These are phyloP conservation scores for Fusarium solani-melongenae DNA, from an alignment of 2,329 filamentous ascomycete species.

Conservation along the genomic window DNA sequence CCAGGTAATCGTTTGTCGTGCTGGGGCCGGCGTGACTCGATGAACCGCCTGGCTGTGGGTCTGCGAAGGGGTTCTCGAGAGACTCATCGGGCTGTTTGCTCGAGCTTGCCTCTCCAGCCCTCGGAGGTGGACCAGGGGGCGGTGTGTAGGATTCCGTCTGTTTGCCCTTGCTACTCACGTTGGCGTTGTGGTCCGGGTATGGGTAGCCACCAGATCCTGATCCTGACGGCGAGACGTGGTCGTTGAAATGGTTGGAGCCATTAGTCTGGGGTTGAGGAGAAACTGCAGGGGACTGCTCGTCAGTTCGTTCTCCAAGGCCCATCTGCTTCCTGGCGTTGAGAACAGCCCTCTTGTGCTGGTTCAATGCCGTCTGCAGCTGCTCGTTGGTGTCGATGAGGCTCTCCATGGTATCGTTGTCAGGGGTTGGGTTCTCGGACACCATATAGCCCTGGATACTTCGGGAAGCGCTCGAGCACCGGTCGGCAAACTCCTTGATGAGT, in stretches of 20 bases:
- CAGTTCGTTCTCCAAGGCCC: constrained; percentile 50
- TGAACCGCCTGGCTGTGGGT: constrained; percentile 46
- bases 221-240: constrained; percentile 23
- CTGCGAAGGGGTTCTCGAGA: constrained; percentile 45
- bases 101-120: constrained; percentile 42
- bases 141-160: constrained; percentile 44
- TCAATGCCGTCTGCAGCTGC: constrained; percentile 83
- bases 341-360: constrained; percentile 84
- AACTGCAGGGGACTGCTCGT: constrained; percentile 43
- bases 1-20: constrained; percentile 29
- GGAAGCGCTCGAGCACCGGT: constrained; percentile 84
- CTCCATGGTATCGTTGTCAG: constrained; percentile 94
- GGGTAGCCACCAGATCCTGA: constrained; percentile 26
- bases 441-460: constrained; percentile 89
- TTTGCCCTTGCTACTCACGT: constrained; percentile 50
- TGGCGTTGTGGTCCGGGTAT: constrained; percentile 18
- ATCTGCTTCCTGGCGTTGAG: constrained; percentile 69
- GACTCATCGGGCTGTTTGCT: constrained; percentile 32
- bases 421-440: constrained; percentile 78
- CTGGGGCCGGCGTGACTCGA: constrained; percentile 24
- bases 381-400: constrained; percentile 95
- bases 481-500: constrained; percentile 91
- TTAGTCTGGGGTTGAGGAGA: constrained; percentile 41
- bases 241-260: constrained; percentile 44
- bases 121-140: constrained; percentile 39